Base-by-base conservation (phyloP, 208 protist species). In the Jaenimonas drosophilae region DNA sequence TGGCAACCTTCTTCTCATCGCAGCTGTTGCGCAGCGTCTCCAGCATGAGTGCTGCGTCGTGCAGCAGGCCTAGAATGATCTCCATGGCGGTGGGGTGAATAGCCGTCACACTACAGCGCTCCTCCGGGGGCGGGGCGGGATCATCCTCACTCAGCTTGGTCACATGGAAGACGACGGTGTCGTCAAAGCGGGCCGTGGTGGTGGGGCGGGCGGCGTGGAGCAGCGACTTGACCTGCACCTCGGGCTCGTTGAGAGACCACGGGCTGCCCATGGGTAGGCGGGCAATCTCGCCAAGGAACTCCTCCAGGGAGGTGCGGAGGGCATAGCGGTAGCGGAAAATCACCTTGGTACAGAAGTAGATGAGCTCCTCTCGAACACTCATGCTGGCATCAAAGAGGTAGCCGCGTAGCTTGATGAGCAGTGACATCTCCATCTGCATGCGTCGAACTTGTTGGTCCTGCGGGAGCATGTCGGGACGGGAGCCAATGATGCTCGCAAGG, bases 351-450 rank as follows among this genome's bases (percentile, higher is more conserved):
- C 65, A 69, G 61, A 90, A 89, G 61, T 77, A 89, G 44, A 88
- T 81, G 40, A 93, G 64, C 72, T 93, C 85, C 50, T 87, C 66
- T 7, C 85, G 74, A 14, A 93, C 77, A 54, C 54, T 80, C 61
- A 89, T 81, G 60, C 85, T 93, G 19, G 79, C 75, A 55, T 93
- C 85, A 40, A 75, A 82, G 38, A 93, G 43, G 58, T 76, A 79
- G 46, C 60, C 54, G 20, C 85, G 74, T 26, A 93, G 59, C 44
- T 79, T 70, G 40, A 90, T 88, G 21, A 93, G 41, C 21, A 93
- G 52, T 29, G 77, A 76, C 62, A 88, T 93, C 47, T 93, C 85
- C 72, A 88, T 79, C 41, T 90, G 80, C 42, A 88, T 46, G 17
- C 75, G 81, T 3, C 76, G 76, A 21, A 87, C 42, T 39, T 86